Base-by-base conservation (phyloP, 202 grass and related monocot genomes). In the Brachypodium distachyon region DNA sequence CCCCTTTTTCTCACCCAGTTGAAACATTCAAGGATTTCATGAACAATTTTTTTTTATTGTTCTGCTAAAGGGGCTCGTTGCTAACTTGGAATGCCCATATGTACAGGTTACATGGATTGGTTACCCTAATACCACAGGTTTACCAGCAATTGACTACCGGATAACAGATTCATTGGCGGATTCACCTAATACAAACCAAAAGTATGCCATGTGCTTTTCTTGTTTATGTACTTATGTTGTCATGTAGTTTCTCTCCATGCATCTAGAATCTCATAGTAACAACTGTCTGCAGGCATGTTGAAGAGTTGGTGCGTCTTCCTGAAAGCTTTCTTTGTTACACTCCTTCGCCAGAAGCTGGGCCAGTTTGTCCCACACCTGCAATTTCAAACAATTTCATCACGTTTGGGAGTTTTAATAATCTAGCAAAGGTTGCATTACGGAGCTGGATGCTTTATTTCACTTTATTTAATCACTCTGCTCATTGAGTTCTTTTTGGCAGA, bases 121-220 rank as follows among this genome's bases (percentile, higher is more conserved):
- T 56, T 99, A 99, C 81, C 96, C 96, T 82, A 99, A 99, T 81
- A 99, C 96, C 46, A 99, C 96, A 83, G 96, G 96, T 87, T 84
- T 95, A 80, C 96, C 96, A 80, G 86, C 92, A 79, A 88, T 99
- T 89, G 96, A 99, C 60, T 99, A 99, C 69, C 60, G 92, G 79
- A 95, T 99, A 58, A 90, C 96, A 72, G 96, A 99, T 52, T 79
- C 83, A 58, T 87, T 95, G 55, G 87, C 87, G 46, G 96, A 99
- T 85, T 83, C 96, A 82, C 84, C 78, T 69, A 87, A 40, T 63
- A 87, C 84, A 76, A 83, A 76, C 21, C 91, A 99, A 79, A 95
- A 91, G 96, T 99, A 95, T 81, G 85, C 11, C 29, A 62, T 9
- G 31, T 57, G 36, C 34, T 77, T 77, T 39, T 50, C 13, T 26